Evolutionary conservation across 345 rosid species (phyloP).

Genomic region (Kernera saxatilis): DNA sequence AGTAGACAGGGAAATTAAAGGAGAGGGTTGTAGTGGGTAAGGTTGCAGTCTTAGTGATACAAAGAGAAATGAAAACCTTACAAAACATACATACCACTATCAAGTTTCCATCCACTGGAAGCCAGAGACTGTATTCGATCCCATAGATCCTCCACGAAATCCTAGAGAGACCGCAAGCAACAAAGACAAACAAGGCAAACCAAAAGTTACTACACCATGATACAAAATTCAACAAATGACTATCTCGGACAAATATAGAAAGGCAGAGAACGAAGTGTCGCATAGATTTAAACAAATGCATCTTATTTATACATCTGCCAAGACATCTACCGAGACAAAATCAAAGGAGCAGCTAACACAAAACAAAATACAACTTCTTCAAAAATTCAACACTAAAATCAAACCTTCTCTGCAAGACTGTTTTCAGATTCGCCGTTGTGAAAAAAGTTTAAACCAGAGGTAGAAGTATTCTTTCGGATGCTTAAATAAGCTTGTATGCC

Average conservation of each 20-base stretch:
- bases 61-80: background rate
- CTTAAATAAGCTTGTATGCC: conserved; percentile 93
- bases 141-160: conserved; percentile 94
- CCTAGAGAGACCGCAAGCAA: conserved; percentile 45
- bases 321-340: background rate
- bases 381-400: background rate
- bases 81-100: conserved; percentile 56
- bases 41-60: background rate
- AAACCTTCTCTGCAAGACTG: conserved; percentile 55
- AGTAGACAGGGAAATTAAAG: background rate
- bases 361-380: background rate
- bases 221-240: background rate
- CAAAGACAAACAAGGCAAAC: background rate
- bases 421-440: conserved; percentile 52
- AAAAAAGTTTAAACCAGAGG: conserved; percentile 62
- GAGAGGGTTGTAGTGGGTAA: background rate
- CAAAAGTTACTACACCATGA: conserved; percentile 1
- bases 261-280: background rate
- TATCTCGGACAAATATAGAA: background rate
- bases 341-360: background rate
- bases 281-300: background rate
- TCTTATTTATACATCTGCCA: background rate
- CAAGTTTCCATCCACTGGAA: conserved; percentile 85
- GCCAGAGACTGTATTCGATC: conserved; percentile 64
- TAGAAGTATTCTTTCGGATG: conserved; percentile 68